Conservation (phyloP, 176 grass and related monocot species). For the Oryza punctata region DNA sequence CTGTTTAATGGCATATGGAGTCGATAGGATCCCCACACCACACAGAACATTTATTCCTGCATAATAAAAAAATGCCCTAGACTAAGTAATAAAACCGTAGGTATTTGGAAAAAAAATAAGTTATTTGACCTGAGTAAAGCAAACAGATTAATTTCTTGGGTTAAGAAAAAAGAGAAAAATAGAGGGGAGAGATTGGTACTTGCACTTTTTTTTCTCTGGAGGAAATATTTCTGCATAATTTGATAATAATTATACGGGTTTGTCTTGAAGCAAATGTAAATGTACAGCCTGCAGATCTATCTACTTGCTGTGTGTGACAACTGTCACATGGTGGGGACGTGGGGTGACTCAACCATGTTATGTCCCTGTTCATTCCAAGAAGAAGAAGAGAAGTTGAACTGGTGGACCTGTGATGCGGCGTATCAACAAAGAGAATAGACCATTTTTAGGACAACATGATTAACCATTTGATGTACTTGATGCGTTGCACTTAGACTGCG, state of each 20-base stretch:
- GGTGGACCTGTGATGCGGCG: slow-evolving; percentile 39
- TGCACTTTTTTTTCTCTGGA: background rate
- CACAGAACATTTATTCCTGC: slow-evolving; percentile 90
- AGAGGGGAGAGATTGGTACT: background rate
- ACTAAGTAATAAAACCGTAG: background rate
- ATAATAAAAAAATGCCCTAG: background rate
- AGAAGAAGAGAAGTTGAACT: slow-evolving; percentile 25
- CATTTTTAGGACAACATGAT: background rate
- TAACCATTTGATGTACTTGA: slow-evolving; percentile 21
- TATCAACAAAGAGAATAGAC: slow-evolving; percentile 28
- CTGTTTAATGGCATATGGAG: slow-evolving; percentile 83
- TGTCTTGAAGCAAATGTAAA: slow-evolving; percentile 14
- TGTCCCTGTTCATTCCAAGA: slow-evolving; percentile 11
- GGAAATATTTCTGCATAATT: background rate
- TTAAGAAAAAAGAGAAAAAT: background rate
- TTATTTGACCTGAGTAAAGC: background rate
- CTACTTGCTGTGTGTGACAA: slow-evolving; percentile 3
- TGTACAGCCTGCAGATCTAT: slow-evolving; percentile 31
- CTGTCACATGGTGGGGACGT: slow-evolving; percentile 35
- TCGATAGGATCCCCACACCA: slow-evolving; percentile 89
- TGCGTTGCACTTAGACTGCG: background rate
- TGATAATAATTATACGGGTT: background rate
- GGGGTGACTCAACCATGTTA: slow-evolving; percentile 40
- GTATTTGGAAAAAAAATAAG: background rate
- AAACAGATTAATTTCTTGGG: background rate